Conservation (phyloP, 2,329 filamentous ascomycete genomes). For the Xylariomycetidae sp. region DNA sequence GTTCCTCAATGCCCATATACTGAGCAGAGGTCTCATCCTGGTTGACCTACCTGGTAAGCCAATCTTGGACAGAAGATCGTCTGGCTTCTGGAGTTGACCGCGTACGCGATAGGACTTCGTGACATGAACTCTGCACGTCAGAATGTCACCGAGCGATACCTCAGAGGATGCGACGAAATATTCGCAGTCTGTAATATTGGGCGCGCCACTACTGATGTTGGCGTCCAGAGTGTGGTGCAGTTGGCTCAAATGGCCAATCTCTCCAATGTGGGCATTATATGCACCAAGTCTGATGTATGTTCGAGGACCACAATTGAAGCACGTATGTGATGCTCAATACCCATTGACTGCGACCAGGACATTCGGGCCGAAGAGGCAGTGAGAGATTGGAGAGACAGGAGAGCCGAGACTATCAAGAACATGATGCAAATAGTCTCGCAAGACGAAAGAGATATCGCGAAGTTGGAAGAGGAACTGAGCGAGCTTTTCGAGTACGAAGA, state of each 20-base stretch:
- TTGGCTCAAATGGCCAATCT: slow-evolving; percentile 31
- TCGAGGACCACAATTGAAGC: background rate
- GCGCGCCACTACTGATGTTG: slow-evolving; percentile 34
- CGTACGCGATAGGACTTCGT: slow-evolving; percentile 31
- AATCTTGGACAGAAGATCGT: background rate
- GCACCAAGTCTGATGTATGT: slow-evolving; percentile 35
- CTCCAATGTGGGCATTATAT: slow-evolving; percentile 37
- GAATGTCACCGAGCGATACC: slow-evolving; percentile 37
- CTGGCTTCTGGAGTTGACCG: background rate
- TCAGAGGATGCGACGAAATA: slow-evolving; percentile 40
- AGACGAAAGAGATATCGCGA: background rate
- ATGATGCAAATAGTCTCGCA: background rate
- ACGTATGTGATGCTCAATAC: background rate
- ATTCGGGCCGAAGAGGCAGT: slow-evolving; percentile 27
- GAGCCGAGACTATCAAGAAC: slow-evolving; percentile 2
- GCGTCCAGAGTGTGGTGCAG: slow-evolving; percentile 34
- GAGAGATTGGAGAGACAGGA: slow-evolving; percentile 24
- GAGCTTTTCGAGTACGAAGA: background rate
- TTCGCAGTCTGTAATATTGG: slow-evolving; percentile 37
- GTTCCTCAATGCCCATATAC: slow-evolving; percentile 35
- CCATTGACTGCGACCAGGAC: slow-evolving; percentile 25
- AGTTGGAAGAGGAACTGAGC: slow-evolving; percentile 1
- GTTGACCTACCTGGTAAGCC: slow-evolving; percentile 41
- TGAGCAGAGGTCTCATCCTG: slow-evolving; percentile 41
- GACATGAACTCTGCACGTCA: slow-evolving; percentile 39